Percentiles rank a stretch among this genome's conserved stretches.
These are phyloP conservation scores for Amorphotheca resinae DNA, from an alignment of 495 filamentous ascomycete species.

Conservation along the genomic window DNA sequence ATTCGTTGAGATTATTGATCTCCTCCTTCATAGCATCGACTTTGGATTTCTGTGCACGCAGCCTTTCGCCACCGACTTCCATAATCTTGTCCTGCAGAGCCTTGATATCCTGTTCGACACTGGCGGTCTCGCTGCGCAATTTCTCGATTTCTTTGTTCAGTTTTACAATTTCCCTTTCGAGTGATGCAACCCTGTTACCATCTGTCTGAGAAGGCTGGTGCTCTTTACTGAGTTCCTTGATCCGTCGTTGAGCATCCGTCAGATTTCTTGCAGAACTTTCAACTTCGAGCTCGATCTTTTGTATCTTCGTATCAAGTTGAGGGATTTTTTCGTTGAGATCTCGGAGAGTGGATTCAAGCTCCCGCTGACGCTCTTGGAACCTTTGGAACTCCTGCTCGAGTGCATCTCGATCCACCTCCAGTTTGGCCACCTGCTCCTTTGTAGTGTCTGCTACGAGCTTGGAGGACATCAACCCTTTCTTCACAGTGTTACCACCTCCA, in stretches of 20 bases:
- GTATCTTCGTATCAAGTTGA: slow-evolving; percentile 73
- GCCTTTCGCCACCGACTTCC: slow-evolving; percentile 88
- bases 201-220: slow-evolving; percentile 71
- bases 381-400: slow-evolving; percentile 67
- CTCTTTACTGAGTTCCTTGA: slow-evolving; percentile 68
- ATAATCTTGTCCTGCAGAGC: slow-evolving; percentile 90
- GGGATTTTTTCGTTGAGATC: slow-evolving; percentile 74
- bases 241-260: slow-evolving; percentile 67
- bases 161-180: slow-evolving; percentile 66
- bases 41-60: slow-evolving; percentile 80
- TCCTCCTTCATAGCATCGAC: slow-evolving; percentile 89
- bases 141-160: slow-evolving; percentile 69
- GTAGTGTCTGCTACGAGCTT: slow-evolving; percentile 76
- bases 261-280: slow-evolving; percentile 78
- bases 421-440: slow-evolving; percentile 75
- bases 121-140: slow-evolving; percentile 66
- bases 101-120: slow-evolving; percentile 85
- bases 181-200: slow-evolving; percentile 49
- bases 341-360: slow-evolving; percentile 59
- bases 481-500: slow-evolving; percentile 80
- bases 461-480: slow-evolving; percentile 87
- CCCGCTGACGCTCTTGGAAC: slow-evolving; percentile 67
- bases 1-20: slow-evolving; percentile 65
- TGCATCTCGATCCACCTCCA: slow-evolving; percentile 76
- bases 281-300: slow-evolving; percentile 82